Evolutionary conservation across 768 basidiomycete species (phyloP).

Genomic region (Sarcomyxa edulis): DNA sequence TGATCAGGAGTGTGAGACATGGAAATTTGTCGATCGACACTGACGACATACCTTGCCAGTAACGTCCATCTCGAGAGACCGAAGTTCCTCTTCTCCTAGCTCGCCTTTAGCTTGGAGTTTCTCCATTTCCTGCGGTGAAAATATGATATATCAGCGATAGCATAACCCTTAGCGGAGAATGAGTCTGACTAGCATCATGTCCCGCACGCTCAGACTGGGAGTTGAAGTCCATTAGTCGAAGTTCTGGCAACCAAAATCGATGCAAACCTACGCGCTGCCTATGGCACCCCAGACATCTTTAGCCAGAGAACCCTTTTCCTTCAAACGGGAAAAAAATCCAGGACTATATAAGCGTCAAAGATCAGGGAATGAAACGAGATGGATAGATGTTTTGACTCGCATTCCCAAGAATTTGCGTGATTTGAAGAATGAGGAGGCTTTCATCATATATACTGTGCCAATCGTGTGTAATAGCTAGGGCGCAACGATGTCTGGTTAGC

Average conservation of each 20-base stretch:
- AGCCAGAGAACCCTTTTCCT: constrained; percentile 88
- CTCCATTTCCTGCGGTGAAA: constrained; percentile 72
- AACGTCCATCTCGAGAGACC: constrained; percentile 86
- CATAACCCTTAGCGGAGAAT: background rate
- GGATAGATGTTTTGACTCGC: constrained; percentile 35
- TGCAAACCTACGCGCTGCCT: constrained; percentile 75
- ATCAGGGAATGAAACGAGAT: constrained; percentile 1
- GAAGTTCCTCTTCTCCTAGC: constrained; percentile 76
- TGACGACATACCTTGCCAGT: constrained; percentile 70
- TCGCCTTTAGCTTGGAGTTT: constrained; percentile 87
- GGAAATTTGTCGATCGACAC: background rate
- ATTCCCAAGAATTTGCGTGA: constrained; percentile 88
- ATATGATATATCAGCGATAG: background rate
- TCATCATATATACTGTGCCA: constrained; percentile 88
- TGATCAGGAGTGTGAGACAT: background rate
- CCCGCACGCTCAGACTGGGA: constrained; percentile 63
- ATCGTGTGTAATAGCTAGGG: constrained; percentile 81
- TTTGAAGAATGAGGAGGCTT: constrained; percentile 88
- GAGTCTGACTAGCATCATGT: constrained; percentile 46
- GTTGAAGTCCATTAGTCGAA: background rate
- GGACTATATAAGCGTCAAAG: constrained; percentile 39
- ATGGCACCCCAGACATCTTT: constrained; percentile 98
- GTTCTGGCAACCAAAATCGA: constrained; percentile 5
- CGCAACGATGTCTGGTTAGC: background rate
- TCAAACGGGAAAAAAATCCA: constrained; percentile 90